Evolutionary conservation across 768 basidiomycete species (phyloP).

Genomic region (Agrocybe pediades): DNA sequence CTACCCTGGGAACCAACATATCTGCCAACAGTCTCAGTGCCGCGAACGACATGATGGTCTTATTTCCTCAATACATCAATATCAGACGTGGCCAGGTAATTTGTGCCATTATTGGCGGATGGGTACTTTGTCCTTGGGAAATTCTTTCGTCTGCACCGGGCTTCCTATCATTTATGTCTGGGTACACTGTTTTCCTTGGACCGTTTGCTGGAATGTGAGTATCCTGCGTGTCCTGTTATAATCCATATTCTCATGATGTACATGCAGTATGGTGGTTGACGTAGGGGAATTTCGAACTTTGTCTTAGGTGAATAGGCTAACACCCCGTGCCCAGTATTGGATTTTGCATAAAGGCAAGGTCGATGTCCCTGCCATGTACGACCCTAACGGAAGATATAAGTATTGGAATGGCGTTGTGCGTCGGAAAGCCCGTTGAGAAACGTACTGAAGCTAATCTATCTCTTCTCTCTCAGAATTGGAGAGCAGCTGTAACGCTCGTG

Average conservation of each 20-base stretch:
- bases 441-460: neutral
- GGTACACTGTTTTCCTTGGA: slow-evolving; percentile 85
- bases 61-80: slow-evolving; percentile 77
- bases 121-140: slow-evolving; percentile 88
- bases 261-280: slow-evolving; percentile 45
- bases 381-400: slow-evolving; percentile 75
- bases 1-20: slow-evolving; percentile 73
- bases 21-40: slow-evolving; percentile 75
- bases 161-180: slow-evolving; percentile 78
- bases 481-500: slow-evolving; percentile 69
- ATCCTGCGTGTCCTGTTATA: neutral
- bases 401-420: slow-evolving; percentile 75
- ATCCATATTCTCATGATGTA: neutral
- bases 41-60: slow-evolving; percentile 85
- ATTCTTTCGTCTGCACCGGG: slow-evolving; percentile 69
- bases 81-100: slow-evolving; percentile 79
- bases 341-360: slow-evolving; percentile 69
- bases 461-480: slow-evolving; percentile 66
- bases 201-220: slow-evolving; percentile 81
- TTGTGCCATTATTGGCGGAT: slow-evolving; percentile 81
- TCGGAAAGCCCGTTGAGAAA: slow-evolving; percentile 7
- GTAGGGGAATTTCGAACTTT: slow-evolving; percentile 21
- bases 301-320: slow-evolving; percentile 1
- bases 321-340: slow-evolving; percentile 60
- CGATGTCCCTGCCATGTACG: slow-evolving; percentile 85